phyloP scores from a whole-genome alignment of 2,329 filamentous ascomycete genomes.

The Zasmidium citrigriseum region DNA sequence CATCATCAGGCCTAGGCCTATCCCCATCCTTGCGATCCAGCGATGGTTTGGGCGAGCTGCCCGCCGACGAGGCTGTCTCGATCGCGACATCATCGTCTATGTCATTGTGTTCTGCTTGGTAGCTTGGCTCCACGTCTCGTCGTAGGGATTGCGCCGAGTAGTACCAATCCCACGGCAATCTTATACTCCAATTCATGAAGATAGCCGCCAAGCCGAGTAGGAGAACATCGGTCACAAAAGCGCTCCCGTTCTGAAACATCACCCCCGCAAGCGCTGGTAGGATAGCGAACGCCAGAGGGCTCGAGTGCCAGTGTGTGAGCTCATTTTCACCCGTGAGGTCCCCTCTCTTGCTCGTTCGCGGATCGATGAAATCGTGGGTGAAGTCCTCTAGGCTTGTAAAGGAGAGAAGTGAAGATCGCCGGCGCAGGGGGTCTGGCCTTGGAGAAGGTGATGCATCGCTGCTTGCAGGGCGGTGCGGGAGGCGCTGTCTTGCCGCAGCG shows the following conservation, averaged over 20 bases:
- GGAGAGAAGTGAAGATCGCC: constrained; percentile 76
- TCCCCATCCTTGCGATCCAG: constrained; percentile 10
- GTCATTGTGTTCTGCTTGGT: not conserved
- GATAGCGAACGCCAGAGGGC: constrained; percentile 81
- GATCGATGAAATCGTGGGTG: constrained; percentile 68
- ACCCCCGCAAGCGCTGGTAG: constrained; percentile 83
- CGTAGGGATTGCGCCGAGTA: constrained; percentile 46
- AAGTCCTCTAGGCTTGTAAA: constrained; percentile 73
- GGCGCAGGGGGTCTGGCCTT: constrained; percentile 34
- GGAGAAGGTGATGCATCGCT: constrained; percentile 23
- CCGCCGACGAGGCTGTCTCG: constrained; percentile 25
- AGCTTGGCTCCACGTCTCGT: constrained; percentile 19
- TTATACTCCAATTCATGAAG: constrained; percentile 90
- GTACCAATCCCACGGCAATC: constrained; percentile 76
- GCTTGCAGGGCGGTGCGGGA: constrained; percentile 20
- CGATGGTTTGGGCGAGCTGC: constrained; percentile 19
- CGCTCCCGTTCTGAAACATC: constrained; percentile 80
- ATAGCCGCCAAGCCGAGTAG: constrained; percentile 77
- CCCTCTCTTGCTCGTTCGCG: constrained; percentile 35
- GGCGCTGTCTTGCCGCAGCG: constrained; percentile 22
- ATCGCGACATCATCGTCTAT: constrained; percentile 24
- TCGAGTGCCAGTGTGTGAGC: constrained; percentile 71
- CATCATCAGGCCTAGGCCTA: not conserved
- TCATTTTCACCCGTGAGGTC: constrained; percentile 47
- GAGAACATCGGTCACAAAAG: constrained; percentile 81